Base-by-base conservation (phyloP, 495 filamentous ascomycete genomes). In the Haplographium delicatum region DNA sequence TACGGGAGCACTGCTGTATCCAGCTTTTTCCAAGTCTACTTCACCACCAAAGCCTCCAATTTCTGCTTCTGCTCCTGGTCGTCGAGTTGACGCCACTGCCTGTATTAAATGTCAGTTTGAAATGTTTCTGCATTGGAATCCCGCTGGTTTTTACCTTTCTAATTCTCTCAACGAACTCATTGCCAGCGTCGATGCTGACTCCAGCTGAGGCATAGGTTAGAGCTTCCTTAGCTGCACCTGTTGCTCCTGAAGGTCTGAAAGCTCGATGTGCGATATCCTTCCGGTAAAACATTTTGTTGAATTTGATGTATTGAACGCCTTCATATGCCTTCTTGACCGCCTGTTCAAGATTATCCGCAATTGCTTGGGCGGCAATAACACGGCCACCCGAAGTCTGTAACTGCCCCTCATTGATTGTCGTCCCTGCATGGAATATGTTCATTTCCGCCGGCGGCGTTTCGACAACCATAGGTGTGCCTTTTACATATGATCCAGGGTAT, bases 41-140 rank as follows among this genome's bases (percentile, higher is more conserved):
- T 86, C 79, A 27, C 94, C 93, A 22, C 94, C 93, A 54, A 98
- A 98, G 2, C 94, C 94, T 50, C 94, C 93, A 58, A 97, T 96
- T 57, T 87, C 79, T 47, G 89, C 88, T 65, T 90, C 85, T 3
- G 93, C 86, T 24, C 94, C 93, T 33, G 90, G 82, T 8, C 87
- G 82, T 51, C 72, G 75, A 25, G 93, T 98, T 24, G 85, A 85
- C 9, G 76, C 70, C 3, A 96, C 90, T 5, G 51, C 56, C 42
- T 47, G 28, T 5, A 31, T 2, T n/a, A 22, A 35, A 35, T 35
- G 11, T 19, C 10, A 39, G 11, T 20, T 19, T 19, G 0, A 19
- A 39, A 19, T 6, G 6, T 2, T 13, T 26, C 7, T 24, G 11
- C 10, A 16, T 25, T 26, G 40, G 26, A 13, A 0, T 6, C 23